Conservation (phyloP, 2,329 filamentous ascomycete species). For the Aspergillus sp. region DNA sequence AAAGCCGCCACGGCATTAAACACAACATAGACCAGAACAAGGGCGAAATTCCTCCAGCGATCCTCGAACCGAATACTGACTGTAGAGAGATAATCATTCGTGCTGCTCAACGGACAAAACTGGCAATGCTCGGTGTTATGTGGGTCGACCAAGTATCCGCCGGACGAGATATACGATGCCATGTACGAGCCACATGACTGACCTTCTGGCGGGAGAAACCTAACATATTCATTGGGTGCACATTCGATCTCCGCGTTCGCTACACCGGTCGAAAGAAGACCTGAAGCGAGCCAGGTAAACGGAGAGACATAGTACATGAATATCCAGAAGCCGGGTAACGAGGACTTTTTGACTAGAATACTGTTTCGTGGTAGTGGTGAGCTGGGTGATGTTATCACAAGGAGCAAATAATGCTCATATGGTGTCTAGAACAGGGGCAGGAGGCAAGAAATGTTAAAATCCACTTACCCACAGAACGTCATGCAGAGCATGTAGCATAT, state of each 20-base stretch:
- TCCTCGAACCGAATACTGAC: neutral
- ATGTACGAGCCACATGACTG: too few relatives aligned
- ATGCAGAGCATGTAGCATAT: slow-evolving; percentile 11
- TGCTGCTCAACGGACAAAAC: neutral
- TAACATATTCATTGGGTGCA: too few relatives aligned
- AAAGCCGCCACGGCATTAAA: slow-evolving; percentile 4
- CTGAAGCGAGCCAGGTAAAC: slow-evolving; percentile 59
- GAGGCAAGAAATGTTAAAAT: too few relatives aligned
- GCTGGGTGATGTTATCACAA: slow-evolving; percentile 6
- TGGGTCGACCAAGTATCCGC: too few relatives aligned
- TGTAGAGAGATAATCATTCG: neutral
- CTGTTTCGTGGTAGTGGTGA: neutral
- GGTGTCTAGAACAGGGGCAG: too few relatives aligned
- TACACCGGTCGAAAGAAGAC: slow-evolving; percentile 61
- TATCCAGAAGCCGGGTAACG: slow-evolving; percentile 17
- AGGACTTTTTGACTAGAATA: too few relatives aligned
- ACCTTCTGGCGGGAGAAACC: too few relatives aligned
- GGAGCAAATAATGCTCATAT: slow-evolving; percentile 14
- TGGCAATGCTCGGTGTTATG: neutral
- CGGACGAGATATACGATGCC: too few relatives aligned
- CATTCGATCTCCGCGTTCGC: too few relatives aligned
- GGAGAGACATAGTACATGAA: slow-evolving; percentile 17
- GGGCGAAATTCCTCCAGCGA: slow-evolving; percentile 6
- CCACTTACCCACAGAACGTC: neutral
- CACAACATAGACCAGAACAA: slow-evolving; percentile 7